Conservation (phyloP, 768 basidiomycete genomes). For the Neoboletus brunneissimus region DNA sequence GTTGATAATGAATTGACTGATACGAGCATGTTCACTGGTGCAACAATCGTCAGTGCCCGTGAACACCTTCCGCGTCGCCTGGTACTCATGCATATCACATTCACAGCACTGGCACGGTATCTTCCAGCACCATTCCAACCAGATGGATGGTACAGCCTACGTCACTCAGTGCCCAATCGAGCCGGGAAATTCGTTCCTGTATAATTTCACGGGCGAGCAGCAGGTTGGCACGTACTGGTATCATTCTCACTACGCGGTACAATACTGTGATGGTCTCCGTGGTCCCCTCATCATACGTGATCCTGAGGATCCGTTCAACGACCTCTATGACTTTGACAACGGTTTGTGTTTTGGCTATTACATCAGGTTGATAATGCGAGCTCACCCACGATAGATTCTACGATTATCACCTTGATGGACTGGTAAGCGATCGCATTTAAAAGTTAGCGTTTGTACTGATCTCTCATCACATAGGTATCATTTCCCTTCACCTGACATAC, state of each 20-base stretch:
- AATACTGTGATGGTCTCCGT: slow-evolving; percentile 39
- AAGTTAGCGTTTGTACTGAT: neutral
- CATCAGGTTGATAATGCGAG: neutral
- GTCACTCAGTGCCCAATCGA: slow-evolving; percentile 43
- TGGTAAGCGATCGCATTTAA: neutral
- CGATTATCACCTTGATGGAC: neutral
- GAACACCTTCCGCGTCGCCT: neutral
- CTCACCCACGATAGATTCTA: neutral
- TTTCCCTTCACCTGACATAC: slow-evolving; percentile 3
- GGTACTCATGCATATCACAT: neutral
- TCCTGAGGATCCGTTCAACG: slow-evolving; percentile 21
- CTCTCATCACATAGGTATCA: slow-evolving; percentile 16
- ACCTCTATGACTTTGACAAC: slow-evolving; percentile 21
- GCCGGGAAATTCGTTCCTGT: neutral
- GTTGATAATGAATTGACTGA: slow-evolving; percentile 19
- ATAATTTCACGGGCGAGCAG: slow-evolving; percentile 4
- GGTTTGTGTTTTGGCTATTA: slow-evolving; percentile 10
- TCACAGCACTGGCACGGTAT: slow-evolving; percentile 31
- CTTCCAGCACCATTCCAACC: slow-evolving; percentile 21
- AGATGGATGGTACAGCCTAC: slow-evolving; percentile 33
- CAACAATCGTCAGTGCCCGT: slow-evolving; percentile 21
- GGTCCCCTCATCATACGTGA: neutral
- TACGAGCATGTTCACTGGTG: slow-evolving; percentile 18
- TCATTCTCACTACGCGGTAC: slow-evolving; percentile 2
- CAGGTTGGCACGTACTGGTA: slow-evolving; percentile 15